phyloP scores from a whole-genome alignment of 768 basidiomycete species.

The Tubosaeta sp. region DNA sequence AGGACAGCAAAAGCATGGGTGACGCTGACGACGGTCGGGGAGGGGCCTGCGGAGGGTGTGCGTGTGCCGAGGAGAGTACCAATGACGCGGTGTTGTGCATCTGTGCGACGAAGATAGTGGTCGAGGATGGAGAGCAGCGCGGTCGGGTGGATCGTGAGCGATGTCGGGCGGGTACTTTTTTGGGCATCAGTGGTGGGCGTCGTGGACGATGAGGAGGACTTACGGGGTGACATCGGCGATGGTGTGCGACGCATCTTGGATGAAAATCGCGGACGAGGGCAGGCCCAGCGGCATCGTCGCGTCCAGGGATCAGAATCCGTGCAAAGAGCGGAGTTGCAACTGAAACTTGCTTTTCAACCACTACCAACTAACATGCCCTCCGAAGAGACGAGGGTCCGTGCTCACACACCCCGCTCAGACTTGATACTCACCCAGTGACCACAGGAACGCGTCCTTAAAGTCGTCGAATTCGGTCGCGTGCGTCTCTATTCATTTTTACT shows the following conservation, averaged over 20 bases:
- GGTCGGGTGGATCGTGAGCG: slow-evolving; percentile 83
- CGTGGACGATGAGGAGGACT: slow-evolving; percentile 5
- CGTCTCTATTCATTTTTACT: slow-evolving; percentile 22
- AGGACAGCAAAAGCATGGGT: slow-evolving; percentile 86
- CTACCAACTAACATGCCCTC: slow-evolving; percentile 59
- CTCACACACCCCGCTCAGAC: background rate
- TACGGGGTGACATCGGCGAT: slow-evolving; percentile 34
- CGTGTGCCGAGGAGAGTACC: slow-evolving; percentile 90
- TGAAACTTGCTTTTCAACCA: slow-evolving; percentile 5
- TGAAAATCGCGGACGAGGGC: slow-evolving; percentile 42
- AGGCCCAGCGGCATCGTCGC: slow-evolving; percentile 45
- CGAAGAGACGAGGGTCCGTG: slow-evolving; percentile 80
- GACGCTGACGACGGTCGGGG: slow-evolving; percentile 52
- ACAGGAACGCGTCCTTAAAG: slow-evolving; percentile 75
- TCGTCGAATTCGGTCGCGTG: slow-evolving; percentile 79
- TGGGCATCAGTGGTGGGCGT: background rate
- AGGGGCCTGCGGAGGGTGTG: slow-evolving; percentile 36
- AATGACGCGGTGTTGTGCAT: slow-evolving; percentile 83
- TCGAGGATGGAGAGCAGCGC: slow-evolving; percentile 94
- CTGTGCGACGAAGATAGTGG: slow-evolving; percentile 87
- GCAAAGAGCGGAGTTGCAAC: slow-evolving; percentile 31
- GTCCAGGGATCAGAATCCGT: slow-evolving; percentile 9
- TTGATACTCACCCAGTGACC: background rate
- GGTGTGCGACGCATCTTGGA: slow-evolving; percentile 33
- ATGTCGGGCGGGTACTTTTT: slow-evolving; percentile 62